phyloP scores from a whole-genome alignment of 345 rosid species.

The Populus ilicifolia region DNA sequence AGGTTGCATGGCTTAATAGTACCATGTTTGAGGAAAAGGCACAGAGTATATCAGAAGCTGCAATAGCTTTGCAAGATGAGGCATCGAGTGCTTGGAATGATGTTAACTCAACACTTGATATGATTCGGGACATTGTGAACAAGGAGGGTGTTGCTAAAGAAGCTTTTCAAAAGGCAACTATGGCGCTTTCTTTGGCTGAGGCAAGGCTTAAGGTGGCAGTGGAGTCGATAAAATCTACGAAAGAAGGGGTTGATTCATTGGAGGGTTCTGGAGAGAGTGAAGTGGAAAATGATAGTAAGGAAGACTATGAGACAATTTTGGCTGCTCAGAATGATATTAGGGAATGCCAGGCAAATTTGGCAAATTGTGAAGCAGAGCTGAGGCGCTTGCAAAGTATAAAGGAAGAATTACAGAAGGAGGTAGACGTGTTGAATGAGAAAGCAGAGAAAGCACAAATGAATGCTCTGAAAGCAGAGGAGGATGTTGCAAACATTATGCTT shows the following conservation, averaged over 20 bases:
- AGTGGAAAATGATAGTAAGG: constrained; percentile 19
- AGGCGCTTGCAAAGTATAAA: constrained; percentile 52
- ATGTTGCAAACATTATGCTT: constrained; percentile 84
- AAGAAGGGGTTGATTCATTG: constrained; percentile 29
- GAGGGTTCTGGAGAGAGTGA: constrained; percentile 37
- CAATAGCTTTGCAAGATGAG: constrained; percentile 79
- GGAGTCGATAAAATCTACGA: constrained; percentile 49
- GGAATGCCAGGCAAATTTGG: constrained; percentile 54
- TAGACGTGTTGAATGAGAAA: constrained; percentile 58
- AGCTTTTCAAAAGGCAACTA: constrained; percentile 67
- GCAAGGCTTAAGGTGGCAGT: constrained; percentile 64
- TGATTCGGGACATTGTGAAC: constrained; percentile 52
- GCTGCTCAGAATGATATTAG: constrained; percentile 57
- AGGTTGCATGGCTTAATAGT: constrained; percentile 72
- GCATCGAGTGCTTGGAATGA: constrained; percentile 57
- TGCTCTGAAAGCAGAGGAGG: constrained; percentile 85
- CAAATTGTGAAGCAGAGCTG: constrained; percentile 52
- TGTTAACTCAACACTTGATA: constrained; percentile 53
- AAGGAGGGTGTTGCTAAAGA: constrained; percentile 67
- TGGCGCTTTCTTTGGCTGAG: constrained; percentile 84
- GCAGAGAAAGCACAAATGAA: constrained; percentile 66
- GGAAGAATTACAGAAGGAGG: constrained; percentile 71
- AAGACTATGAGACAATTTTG: constrained; percentile 38
- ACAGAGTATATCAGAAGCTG: constrained; percentile 73
- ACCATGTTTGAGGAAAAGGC: constrained; percentile 85